Conservation (phyloP, 2,329 filamentous ascomycete species). For the Ophiostoma angusticollis region DNA sequence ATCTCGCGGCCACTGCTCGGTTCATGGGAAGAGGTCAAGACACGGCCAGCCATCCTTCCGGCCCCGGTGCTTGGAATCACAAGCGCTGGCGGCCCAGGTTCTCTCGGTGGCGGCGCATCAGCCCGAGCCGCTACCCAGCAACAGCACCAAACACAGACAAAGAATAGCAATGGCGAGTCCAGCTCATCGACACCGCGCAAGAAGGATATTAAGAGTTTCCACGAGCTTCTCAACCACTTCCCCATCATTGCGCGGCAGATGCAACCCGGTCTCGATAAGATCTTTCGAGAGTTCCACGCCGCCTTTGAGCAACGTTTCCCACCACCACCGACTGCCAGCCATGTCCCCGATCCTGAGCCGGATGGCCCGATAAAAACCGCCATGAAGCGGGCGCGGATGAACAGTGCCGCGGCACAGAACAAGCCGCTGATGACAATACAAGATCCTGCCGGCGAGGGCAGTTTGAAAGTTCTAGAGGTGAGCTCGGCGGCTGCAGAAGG, state of each 20-base stretch:
- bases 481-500: not conserved
- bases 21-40: slow-evolving; percentile 61
- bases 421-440: slow-evolving; percentile 23
- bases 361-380: slow-evolving; percentile 44
- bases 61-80: slow-evolving; percentile 11
- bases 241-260: slow-evolving; percentile 94
- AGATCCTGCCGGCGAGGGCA: not conserved
- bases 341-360: slow-evolving; percentile 45
- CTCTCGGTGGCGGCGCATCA: slow-evolving; percentile 9
- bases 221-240: slow-evolving; percentile 79
- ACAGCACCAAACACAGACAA: slow-evolving; percentile 6
- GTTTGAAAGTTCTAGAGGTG: not conserved
- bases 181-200: slow-evolving; percentile 46
- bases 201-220: slow-evolving; percentile 84
- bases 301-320: slow-evolving; percentile 78
- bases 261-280: slow-evolving; percentile 76
- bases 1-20: slow-evolving; percentile 84
- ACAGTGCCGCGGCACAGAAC: slow-evolving; percentile 26
- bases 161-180: slow-evolving; percentile 26
- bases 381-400: slow-evolving; percentile 42
- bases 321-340: slow-evolving; percentile 51
- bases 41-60: slow-evolving; percentile 51
- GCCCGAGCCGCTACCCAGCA: not conserved
- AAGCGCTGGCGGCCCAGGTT: slow-evolving; percentile 11
- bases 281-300: slow-evolving; percentile 79